phyloP scores from a whole-genome alignment of 768 basidiomycete genomes.

The Lyophyllum atratum region DNA sequence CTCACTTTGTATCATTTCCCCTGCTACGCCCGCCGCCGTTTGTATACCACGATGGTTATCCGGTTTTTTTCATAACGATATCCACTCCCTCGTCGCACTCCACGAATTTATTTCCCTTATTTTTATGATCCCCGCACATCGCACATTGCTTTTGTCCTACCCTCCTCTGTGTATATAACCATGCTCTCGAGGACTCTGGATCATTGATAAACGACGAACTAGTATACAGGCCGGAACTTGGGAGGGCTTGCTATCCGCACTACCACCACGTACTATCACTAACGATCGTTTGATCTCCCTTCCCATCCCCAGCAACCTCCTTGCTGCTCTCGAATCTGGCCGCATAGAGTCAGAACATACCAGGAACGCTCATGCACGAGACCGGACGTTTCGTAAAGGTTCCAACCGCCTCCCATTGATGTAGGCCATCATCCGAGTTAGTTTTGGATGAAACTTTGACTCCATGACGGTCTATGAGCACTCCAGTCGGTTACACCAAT shows the following conservation, averaged over 20 bases:
- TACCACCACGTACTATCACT: not conserved
- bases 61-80: conserved; percentile 6
- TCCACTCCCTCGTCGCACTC: conserved; percentile 1
- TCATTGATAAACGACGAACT: not conserved
- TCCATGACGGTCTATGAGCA: not conserved
- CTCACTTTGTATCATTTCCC: conserved; percentile 14
- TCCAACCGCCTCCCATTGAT: too few relatives aligned
- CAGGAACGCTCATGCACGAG: too few relatives aligned
- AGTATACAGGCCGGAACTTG: not conserved
- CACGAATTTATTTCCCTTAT: conserved; percentile 5
- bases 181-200: conserved; percentile 1
- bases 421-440: too few relatives aligned
- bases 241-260: not conserved
- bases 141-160: conserved; percentile 1
- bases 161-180: conserved; percentile 9
- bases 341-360: too few relatives aligned
- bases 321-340: not conserved
- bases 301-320: not conserved
- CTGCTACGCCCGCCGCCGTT: conserved; percentile 6
- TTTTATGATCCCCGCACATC: conserved; percentile 8
- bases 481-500: too few relatives aligned
- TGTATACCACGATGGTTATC: conserved; percentile 15
- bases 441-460: not conserved
- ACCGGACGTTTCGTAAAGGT: not conserved
- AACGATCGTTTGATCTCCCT: not conserved